phyloP scores from a whole-genome alignment of 2,329 filamentous ascomycete species.

The Coniochaeta hoffmannii region DNA sequence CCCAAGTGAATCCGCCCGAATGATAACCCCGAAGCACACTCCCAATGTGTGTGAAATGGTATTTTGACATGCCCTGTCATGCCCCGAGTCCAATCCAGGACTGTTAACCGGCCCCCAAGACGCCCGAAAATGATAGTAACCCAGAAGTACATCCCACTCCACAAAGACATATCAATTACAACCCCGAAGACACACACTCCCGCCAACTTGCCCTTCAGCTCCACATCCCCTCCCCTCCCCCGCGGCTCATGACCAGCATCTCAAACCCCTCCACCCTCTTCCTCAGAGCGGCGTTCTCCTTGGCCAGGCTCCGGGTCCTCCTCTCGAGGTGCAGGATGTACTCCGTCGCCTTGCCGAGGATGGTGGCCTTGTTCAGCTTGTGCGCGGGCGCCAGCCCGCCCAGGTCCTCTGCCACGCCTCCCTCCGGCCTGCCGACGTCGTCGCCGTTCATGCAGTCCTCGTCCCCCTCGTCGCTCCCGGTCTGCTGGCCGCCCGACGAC shows the following conservation, averaged over 20 bases:
- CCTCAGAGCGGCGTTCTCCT: conserved; percentile 37
- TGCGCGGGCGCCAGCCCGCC: conserved; percentile 25
- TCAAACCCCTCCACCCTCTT: conserved; percentile 23
- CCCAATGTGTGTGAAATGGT: no score
- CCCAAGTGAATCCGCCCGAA: background rate
- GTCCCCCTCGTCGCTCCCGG: conserved; percentile 3
- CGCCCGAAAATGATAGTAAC: background rate
- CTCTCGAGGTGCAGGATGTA: conserved; percentile 27
- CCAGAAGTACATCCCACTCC: background rate
- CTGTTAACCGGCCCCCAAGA: background rate
- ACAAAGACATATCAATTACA: background rate
- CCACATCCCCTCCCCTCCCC: conserved; percentile 12
- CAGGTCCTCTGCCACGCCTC: conserved; percentile 14
- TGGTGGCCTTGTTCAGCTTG: conserved; percentile 36
- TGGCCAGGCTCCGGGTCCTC: conserved; percentile 29
- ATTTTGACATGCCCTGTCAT: background rate
- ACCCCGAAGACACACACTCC: background rate
- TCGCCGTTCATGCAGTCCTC: conserved; percentile 15
- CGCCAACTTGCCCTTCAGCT: no score
- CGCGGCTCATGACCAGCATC: conserved; percentile 21
- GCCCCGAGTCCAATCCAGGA: background rate
- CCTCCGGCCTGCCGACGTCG: conserved; percentile 12
- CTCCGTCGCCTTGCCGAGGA: conserved; percentile 31
- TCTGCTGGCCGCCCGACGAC: no score
- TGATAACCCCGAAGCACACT: background rate